phyloP scores from a whole-genome alignment of 805 yeast species.

The Candida nitratophila region DNA sequence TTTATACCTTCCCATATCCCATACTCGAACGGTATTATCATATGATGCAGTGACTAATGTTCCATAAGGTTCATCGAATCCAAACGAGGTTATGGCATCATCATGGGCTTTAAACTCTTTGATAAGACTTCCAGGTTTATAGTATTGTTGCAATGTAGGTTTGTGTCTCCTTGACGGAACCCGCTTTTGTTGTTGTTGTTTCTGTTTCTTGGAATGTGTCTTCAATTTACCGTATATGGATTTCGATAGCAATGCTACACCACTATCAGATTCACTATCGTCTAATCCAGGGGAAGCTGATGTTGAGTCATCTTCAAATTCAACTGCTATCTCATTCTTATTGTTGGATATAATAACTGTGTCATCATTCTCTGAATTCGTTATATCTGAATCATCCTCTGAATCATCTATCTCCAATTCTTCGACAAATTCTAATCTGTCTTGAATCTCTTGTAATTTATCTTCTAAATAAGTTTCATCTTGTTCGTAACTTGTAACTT shows the following conservation, averaged over 20 bases:
- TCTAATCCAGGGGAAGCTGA: background rate
- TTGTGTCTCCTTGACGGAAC: slow-evolving; percentile 37
- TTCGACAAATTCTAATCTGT: slow-evolving; percentile 35
- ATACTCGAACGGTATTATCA: slow-evolving; percentile 73
- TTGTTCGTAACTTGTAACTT: slow-evolving; percentile 54
- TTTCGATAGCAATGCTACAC: slow-evolving; percentile 30
- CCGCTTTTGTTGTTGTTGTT: slow-evolving; percentile 12
- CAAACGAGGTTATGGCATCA: slow-evolving; percentile 48
- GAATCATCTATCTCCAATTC: slow-evolving; percentile 23
- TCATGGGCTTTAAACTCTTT: slow-evolving; percentile 44
- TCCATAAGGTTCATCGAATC: slow-evolving; percentile 71
- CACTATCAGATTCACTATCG: slow-evolving; percentile 11
- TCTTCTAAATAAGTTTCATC: slow-evolving; percentile 51
- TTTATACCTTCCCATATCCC: slow-evolving; percentile 65
- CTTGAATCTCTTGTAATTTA: slow-evolving; percentile 35
- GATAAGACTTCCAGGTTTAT: slow-evolving; percentile 51
- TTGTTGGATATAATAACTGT: background rate
- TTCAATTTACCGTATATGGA: slow-evolving; percentile 39
- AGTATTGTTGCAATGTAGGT: slow-evolving; percentile 61
- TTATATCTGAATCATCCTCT: slow-evolving; percentile 4
- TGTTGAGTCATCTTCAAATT: background rate
- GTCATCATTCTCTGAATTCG: slow-evolving; percentile 1
- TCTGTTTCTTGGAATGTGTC: slow-evolving; percentile 19
- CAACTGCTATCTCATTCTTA: slow-evolving; percentile 5
- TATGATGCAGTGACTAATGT: slow-evolving; percentile 69